Base-by-base conservation (phyloP, 208 protist genomes). In the Leptomonas pyrrhocoris region DNA sequence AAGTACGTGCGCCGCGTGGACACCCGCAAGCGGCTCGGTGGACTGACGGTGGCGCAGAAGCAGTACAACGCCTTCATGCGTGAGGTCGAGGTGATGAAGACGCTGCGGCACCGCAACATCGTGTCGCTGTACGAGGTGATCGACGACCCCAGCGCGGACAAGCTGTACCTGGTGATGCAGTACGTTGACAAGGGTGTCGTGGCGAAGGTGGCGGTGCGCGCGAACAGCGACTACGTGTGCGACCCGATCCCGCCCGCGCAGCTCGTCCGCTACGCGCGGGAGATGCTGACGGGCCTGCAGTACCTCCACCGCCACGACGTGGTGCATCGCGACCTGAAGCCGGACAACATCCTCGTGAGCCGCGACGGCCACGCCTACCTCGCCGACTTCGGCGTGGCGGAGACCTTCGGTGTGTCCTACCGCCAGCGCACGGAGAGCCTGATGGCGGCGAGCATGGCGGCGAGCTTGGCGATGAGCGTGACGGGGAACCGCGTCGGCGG, bases 51-150 rank as follows among this genome's bases (percentile, higher is more conserved):
- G 23, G 77, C 79, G 43, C 76, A 83, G 56, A 73, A 72, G 62
- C 74, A 74, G 56, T 73, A 76, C 61, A 61, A 65, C 61, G 79
- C 80, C 30, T 78, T 94, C 60, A 68, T 85, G 68, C 81, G 83
- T 11, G 97, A 98, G 64, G 90, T 98, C 68, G 84, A 90, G 4
- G 94, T 99, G 56, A 93, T 98, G 90, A 98, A 98, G 79, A 97
- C 96, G 56, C 73, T 99, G 31, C 69, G 92, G 27, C 97, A 99
- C 73, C 84, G 82, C 19, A 98, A 98, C 80, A 92, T 99, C 61
- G 95, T 98, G 8, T 74, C 84, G 51, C 63, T 98, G 18, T 96
- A 93, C 66, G 96, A 98, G 73, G 95, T 98, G 15, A 98, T 98
- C 62, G 95, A 99, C 67, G 98, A 99, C 79, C 94, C 92, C 1